Percentiles rank a stretch among this genome's conserved stretches.
Conservation (phyloP, 129 eudicot genomes). For the Glebionis coronaria region DNA sequence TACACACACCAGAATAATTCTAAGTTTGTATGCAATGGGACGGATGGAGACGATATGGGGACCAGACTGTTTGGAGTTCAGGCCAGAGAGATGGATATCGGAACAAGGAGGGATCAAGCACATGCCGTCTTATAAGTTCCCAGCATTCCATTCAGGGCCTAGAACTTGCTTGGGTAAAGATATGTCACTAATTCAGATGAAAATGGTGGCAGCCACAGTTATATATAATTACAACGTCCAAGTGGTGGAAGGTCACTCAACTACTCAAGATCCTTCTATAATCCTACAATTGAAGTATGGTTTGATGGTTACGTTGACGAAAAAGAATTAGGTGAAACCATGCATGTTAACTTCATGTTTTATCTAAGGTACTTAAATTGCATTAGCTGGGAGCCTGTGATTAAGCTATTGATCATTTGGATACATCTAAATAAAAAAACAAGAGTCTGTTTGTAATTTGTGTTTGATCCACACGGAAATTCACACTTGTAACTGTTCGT, state of each 20-base stretch:
- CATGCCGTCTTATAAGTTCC: conserved; percentile 19
- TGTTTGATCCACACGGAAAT: too few relatives aligned
- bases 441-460: too few relatives aligned
- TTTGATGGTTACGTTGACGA: conserved; percentile 35
- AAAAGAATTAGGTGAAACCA: conserved; percentile 7
- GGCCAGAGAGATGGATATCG: conserved; percentile 62
- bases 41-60: conserved; percentile 69
- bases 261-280: conserved; percentile 50
- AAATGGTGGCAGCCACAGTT: conserved; percentile 15
- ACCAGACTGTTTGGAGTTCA: conserved; percentile 50
- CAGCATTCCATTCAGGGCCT: conserved; percentile 60
- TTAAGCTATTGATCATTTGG: too few relatives aligned
- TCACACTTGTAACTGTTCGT: too few relatives aligned
- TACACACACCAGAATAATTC: conserved; percentile 49
- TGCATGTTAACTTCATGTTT: not conserved
- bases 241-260: conserved; percentile 58
- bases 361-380: too few relatives aligned
- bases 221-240: conserved; percentile 45
- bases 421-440: too few relatives aligned
- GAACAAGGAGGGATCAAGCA: conserved; percentile 23
- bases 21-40: conserved; percentile 52
- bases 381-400: too few relatives aligned
- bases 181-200: conserved; percentile 40
- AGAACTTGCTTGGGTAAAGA: conserved; percentile 56
- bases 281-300: conserved; percentile 58